Evolutionary conservation across 2,329 filamentous ascomycete genomes (phyloP), one percentile per base, ranked within the genome.

Genomic region (Phialophora expanda): DNA sequence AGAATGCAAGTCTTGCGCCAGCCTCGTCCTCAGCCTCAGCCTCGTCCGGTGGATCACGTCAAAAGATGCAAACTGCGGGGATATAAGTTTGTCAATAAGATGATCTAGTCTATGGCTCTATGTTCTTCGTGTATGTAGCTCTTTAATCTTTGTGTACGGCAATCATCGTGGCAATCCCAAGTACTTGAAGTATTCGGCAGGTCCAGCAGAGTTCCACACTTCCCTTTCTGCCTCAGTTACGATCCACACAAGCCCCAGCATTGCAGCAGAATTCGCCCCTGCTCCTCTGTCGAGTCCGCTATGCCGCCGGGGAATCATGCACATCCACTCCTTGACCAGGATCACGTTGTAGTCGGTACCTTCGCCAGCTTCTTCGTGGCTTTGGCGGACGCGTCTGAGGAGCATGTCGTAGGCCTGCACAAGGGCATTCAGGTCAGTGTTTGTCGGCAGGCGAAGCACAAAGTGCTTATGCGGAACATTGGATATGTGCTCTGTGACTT

Each of bases 321-420:
- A 70, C 59, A 75, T 71, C 74, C 73, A 75, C n/a, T 74, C 70
- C 24, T 62, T 67, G 7, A 72, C 71, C 44, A 75, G 60, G 22
- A 73, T 68, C 14, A 75, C 70, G 68, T 75, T 75, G 56, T 75
- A 73, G 28, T 72, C 72, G 17, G 69, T 63, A 12, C 66, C 67
- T 46, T 66, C 48, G 5, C 65, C 69, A 9, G 60, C 59, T 11
- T 66, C 63, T 22, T 63, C 22, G 53, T 71, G 68, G 53, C 67
- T 68, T 14, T 66, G 44, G 48, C 65, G 68, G 17, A 72, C 71
- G 22, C 67, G 61, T 14, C 61, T 22, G n/a, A 74, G 69, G 17
- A 74, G 69, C 22, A 54, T 66, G 4, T 66, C 34, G 61, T 74
- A 67, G 51, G 68, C 64, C 28, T 64, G 55, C 28, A 71, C 59